Evolutionary conservation across 805 yeast species (phyloP).

Genomic region (Candida easanensis): DNA sequence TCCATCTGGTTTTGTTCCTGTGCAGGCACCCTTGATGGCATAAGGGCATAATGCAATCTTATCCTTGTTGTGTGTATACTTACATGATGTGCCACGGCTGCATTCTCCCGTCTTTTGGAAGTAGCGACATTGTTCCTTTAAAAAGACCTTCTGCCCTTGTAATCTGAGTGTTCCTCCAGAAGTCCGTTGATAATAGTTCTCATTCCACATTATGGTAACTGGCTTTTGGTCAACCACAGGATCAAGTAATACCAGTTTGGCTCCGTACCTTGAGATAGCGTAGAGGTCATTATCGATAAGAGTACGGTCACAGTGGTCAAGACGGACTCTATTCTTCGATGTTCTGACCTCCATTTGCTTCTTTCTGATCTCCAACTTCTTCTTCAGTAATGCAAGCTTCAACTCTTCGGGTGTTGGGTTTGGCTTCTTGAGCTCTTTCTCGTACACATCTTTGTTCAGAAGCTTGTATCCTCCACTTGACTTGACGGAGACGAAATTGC

Average conservation of each 20-base stretch:
- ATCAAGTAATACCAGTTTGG: constrained; percentile 38
- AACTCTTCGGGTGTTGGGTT: constrained; percentile 24
- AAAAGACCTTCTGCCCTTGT: constrained; percentile 18
- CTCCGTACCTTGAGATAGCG: constrained; percentile 41
- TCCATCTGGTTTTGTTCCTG: constrained; percentile 22
- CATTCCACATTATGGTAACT: constrained; percentile 32
- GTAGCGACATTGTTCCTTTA: constrained; percentile 28
- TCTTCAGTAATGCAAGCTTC: constrained; percentile 21
- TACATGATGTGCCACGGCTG: constrained; percentile 48
- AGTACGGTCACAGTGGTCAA: constrained; percentile 45
- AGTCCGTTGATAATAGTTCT: constrained; percentile 26
- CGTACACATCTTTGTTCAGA: constrained; percentile 36
- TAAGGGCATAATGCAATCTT: constrained; percentile 56
- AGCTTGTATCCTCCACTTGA: constrained; percentile 38
- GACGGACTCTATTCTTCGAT: constrained; percentile 33
- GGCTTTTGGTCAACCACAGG: constrained; percentile 22
- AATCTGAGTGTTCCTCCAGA: constrained; percentile 30
- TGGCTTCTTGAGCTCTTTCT: constrained; percentile 29
- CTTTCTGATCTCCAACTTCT: constrained; percentile 13
- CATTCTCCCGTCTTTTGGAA: constrained; percentile 38
- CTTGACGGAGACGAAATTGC: constrained; percentile 30
- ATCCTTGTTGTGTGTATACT: constrained; percentile 47
- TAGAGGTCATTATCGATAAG: constrained; percentile 40
- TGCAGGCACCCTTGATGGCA: constrained; percentile 47
- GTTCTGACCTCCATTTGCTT: constrained; percentile 23